Base-by-base conservation (phyloP, 1,284 basidiomycete genomes). In the Coniferiporia sulphurascens region DNA sequence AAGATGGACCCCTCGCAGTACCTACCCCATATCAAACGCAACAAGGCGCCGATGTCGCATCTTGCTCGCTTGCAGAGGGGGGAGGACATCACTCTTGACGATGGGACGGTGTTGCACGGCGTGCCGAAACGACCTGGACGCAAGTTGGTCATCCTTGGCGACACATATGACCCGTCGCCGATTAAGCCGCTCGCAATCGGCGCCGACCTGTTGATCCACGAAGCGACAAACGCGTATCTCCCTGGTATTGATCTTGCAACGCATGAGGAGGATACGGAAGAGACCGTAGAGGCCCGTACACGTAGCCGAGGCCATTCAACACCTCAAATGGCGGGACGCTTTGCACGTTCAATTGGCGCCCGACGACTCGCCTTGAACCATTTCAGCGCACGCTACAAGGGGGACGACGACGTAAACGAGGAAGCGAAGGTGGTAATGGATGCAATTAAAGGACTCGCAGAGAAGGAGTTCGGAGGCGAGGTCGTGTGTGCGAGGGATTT, bases 231-330 rank as follows among this genome's bases (percentile, higher is more conserved):
- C 70, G 91, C 92, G 1, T 85, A 90, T 71, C 78, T 97, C n/a
- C 92, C 92, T 1, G 79, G 77, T 0, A 65, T 86, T 51, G 84
- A 87, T 63, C 69, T 73, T 8, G 71, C 73, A 44, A 86, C 82
- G 58, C 89, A 84, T 68, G 72, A 70, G 21, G 72, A 68, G 17
- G 85, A 85, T 60, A 85, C 84, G 12, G 78, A 80, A 62, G 80
- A 83, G 61, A 79, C 68, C n/a, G 83, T 94, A 2, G 81, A 88
- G 67, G 72, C 73, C 52, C 84, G 87, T 59, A 62, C 61, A 78
- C 92, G n/a, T 83, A 79, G 68, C 85, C 84, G 92, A 67, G 95
- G 95, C 0, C 95, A 98, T 73, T 95, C 93, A 10, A 97, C 95
- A 6, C 93, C 95, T 0, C 88, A 91, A 65, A 91, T 95, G 83